Evolutionary conservation across 2,329 filamentous ascomycete genomes (phyloP), one percentile per base, ranked within the genome.

Genomic region (Balansia obtecta): DNA sequence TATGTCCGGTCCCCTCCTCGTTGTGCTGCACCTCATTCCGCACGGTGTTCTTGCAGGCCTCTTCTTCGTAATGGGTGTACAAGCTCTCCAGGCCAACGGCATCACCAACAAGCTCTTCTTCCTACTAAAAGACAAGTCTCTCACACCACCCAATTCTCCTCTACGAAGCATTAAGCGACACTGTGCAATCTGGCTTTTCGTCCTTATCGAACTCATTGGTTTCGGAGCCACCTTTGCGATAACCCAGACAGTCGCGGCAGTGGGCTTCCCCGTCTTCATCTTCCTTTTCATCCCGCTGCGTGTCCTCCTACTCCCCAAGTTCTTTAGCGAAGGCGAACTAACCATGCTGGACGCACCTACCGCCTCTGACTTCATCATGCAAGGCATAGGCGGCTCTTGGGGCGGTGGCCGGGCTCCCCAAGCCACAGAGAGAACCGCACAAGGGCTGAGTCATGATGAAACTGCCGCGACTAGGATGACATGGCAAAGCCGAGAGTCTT

Each of bases 31-130:
- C 59, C 75, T 88, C 10, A 86, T 91, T 56, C 87, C 86, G 0
- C 85, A 89, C 61, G 85, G 82, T 53, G 85, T 90, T 1, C 76
- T 91, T 50, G 86, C 86, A 0, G 86, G 86, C 0, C 74, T 91
- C 27, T 91, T 91, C 72, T 90, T 90, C 67, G 78, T 88, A 62
- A 90, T 91, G 86, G 86, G 86, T 41, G 74, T 87, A 53, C 84
- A 90, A 67, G 86, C 86, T 3, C 77, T 91, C 33, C 76, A 82
- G 61, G 82, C 70, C 22, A 91, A 91, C 61, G 86, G 86, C 20
- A 87, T 91, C 61, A 90, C 85, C 0, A 69, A 75, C 53, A 90
- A 90, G 65, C 63, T 90, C 9, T 63, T 88, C 20, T 90, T 86
- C 63, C 73, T 91, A 1, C 67, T 72, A 1, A 76, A 80, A 54